phyloP scores from a whole-genome alignment of 148 eudicot species.

The Vaccinium myrtillus region DNA sequence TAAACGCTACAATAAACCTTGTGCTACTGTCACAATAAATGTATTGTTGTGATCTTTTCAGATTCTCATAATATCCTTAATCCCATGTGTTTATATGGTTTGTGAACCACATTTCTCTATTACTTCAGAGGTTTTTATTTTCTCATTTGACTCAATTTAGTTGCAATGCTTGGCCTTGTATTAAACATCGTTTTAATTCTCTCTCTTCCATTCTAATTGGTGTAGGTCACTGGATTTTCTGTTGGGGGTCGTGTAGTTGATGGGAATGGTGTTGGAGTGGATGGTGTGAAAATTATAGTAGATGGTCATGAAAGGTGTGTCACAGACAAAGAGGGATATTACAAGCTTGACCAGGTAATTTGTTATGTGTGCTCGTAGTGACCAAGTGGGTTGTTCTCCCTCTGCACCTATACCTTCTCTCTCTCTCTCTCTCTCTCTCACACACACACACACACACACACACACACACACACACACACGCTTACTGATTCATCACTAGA shows the following conservation, averaged over 20 bases:
- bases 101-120: slow-evolving; percentile 7
- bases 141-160: background rate
- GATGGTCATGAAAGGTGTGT: slow-evolving; percentile 83
- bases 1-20: background rate
- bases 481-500: background rate
- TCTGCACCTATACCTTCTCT: background rate
- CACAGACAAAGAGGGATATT: slow-evolving; percentile 86
- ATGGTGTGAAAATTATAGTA: slow-evolving; percentile 70
- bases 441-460: background rate
- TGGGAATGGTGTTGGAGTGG: slow-evolving; percentile 81
- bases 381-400: background rate
- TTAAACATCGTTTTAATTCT: background rate
- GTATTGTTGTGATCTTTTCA: background rate
- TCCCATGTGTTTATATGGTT: background rate
- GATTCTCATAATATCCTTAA: slow-evolving; percentile 1
- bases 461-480: background rate
- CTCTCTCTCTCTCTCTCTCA: background rate
- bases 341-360: slow-evolving; percentile 96
- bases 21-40: background rate
- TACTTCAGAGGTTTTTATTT: background rate
- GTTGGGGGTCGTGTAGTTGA: slow-evolving; percentile 96
- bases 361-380: slow-evolving; percentile 2
- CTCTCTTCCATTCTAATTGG: slow-evolving; percentile 6
- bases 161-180: slow-evolving; percentile 1
- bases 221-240: slow-evolving; percentile 96